Evolutionary conservation across 208 protist species (phyloP).

Genomic region (Leishmania tarentolae): DNA sequence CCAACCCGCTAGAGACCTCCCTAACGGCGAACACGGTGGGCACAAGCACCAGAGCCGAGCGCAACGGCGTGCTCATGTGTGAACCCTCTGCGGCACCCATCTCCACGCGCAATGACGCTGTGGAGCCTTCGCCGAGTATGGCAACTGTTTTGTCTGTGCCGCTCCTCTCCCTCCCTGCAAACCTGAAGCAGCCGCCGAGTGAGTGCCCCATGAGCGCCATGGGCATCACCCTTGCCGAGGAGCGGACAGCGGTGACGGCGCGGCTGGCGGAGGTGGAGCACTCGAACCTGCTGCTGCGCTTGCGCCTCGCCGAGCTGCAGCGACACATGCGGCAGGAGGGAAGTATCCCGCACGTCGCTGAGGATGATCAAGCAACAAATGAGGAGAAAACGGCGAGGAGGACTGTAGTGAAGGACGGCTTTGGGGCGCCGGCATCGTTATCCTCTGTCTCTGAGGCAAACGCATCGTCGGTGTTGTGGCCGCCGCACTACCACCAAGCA

Average conservation of each 20-base stretch:
- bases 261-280: slow-evolving; percentile 11
- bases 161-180: background rate
- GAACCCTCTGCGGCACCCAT: background rate
- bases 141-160: background rate
- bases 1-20: background rate
- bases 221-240: background rate
- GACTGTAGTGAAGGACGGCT: too few species aligned
- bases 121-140: background rate
- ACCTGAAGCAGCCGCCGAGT: background rate
- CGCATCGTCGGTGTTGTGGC: slow-evolving; percentile 6
- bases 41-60: background rate
- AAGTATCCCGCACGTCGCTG: background rate
- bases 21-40: background rate
- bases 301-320: slow-evolving; percentile 16
- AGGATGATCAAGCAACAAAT: background rate
- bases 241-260: slow-evolving; percentile 3
- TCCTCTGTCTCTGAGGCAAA: background rate
- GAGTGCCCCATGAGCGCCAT: background rate
- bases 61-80: background rate
- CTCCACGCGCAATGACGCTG: background rate
- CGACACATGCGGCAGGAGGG: background rate
- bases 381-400: background rate
- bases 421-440: background rate
- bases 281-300: slow-evolving; percentile 23
- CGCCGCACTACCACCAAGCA: slow-evolving; percentile 18